A percentile compares a stretch with the other conserved stretches of the same genome.
Conservation (phyloP, 75 land plant species). For the Picea sitchensis region DNA sequence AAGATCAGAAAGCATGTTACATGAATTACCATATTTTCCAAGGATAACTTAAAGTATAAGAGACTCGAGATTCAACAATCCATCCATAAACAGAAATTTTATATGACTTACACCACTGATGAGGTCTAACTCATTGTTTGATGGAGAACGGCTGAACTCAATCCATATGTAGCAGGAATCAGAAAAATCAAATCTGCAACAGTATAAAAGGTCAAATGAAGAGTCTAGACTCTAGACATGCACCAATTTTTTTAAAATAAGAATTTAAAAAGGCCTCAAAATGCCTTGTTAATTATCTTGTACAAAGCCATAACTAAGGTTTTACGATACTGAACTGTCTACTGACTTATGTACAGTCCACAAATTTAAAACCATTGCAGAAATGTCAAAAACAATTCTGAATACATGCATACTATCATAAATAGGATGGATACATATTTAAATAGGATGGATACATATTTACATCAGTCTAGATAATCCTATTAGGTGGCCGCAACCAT, state of each 20-base stretch:
- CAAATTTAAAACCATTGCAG: background rate
- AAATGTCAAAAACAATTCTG: background rate
- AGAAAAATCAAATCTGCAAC: slow-evolving; percentile 34
- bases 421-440: background rate
- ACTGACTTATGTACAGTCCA: no score
- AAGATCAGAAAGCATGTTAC: background rate
- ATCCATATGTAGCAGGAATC: slow-evolving; percentile 30
- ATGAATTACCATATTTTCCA: background rate
- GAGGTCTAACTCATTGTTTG: slow-evolving; percentile 32
- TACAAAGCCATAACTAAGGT: background rate
- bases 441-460: background rate
- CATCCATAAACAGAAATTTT: background rate
- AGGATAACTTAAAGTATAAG: background rate
- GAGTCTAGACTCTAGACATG: slow-evolving; percentile 1
- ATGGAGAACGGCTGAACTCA: slow-evolving; percentile 31
- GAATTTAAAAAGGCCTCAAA: background rate
- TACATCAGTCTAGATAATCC: background rate
- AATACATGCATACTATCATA: background rate
- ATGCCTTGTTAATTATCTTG: background rate
- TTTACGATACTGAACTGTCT: background rate
- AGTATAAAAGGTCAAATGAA: background rate
- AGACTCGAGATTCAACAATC: background rate
- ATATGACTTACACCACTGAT: slow-evolving; percentile 31
- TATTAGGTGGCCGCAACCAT: background rate
- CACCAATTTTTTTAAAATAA: background rate